These are phyloP conservation scores for Pulveroboletus sp. DNA, from an alignment of 768 basidiomycete species.

Conservation along the genomic window DNA sequence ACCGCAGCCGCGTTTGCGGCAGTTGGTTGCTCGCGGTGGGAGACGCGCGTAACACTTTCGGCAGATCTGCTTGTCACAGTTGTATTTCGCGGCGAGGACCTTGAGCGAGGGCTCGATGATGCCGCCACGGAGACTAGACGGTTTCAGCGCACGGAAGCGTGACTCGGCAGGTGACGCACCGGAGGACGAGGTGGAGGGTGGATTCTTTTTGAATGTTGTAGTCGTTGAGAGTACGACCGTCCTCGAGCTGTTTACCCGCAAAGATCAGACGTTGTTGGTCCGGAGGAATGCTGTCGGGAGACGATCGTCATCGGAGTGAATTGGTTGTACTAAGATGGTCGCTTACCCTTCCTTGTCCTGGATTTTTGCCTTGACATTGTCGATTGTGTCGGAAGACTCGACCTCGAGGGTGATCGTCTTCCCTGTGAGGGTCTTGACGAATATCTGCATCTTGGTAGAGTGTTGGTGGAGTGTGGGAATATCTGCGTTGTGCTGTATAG, in stretches of 20 bases:
- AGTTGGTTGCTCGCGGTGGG: constrained; percentile 98
- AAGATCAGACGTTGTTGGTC: constrained; percentile 37
- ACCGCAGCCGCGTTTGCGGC: constrained; percentile 91
- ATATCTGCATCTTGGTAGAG: constrained; percentile 55
- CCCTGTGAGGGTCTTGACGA: constrained; percentile 82
- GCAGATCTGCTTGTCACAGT: constrained; percentile 99
- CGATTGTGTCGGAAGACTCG: constrained; percentile 28
- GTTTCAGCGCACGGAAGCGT: background rate
- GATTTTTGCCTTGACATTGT: constrained; percentile 28
- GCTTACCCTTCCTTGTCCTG: constrained; percentile 70
- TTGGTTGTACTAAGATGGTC: background rate
- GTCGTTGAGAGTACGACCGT: constrained; percentile 92
- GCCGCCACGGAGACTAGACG: constrained; percentile 46
- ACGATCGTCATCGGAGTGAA: background rate
- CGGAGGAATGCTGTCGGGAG: constrained; percentile 33
- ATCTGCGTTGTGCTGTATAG: constrained; percentile 28
- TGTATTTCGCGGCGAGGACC: constrained; percentile 95
- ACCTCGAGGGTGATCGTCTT: constrained; percentile 32
- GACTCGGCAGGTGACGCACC: constrained; percentile 45
- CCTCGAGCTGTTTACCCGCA: constrained; percentile 98
- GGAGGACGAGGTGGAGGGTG: constrained; percentile 95
- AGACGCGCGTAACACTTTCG: constrained; percentile 99
- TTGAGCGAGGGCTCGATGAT: constrained; percentile 99
- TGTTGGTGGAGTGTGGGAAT: constrained; percentile 18
- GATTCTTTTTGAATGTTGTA: constrained; percentile 99